Evolutionary conservation across 371 early-diverging fungal species (phyloP).

Genomic region (Zopfochytrium polystomum): DNA sequence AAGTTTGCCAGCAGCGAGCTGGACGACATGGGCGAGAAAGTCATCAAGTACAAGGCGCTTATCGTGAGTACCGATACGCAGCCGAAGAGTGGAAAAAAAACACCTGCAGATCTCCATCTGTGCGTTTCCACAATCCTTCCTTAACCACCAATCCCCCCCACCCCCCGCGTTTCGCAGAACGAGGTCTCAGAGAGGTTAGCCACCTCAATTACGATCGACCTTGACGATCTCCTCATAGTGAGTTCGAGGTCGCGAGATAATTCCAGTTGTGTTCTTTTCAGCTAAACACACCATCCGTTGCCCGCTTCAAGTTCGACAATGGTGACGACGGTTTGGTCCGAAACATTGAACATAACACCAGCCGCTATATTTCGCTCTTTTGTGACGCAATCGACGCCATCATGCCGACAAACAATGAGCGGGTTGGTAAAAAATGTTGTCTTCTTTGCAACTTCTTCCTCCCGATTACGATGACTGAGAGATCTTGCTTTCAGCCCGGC

Average conservation of each 20-base stretch:
- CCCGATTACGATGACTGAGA: too few relatives aligned
- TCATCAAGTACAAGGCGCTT: constrained; percentile 29
- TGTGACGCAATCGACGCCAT: constrained; percentile 69
- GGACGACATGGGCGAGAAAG: background rate
- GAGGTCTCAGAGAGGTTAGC: constrained; percentile 33
- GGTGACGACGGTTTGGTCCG: constrained; percentile 30
- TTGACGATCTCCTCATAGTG: background rate
- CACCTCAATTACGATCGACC: background rate
- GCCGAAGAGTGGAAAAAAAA: too few relatives aligned
- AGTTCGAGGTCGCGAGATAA: too few relatives aligned
- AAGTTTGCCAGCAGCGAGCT: constrained; percentile 19
- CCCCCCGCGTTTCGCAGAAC: constrained; percentile 39
- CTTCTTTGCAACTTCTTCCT: background rate
- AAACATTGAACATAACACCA: constrained; percentile 77
- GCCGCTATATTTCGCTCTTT: constrained; percentile 79
- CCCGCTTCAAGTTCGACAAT: constrained; percentile 25
- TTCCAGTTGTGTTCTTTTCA: too few relatives aligned
- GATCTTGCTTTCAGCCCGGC: constrained; percentile 51
- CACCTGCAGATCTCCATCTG: background rate
- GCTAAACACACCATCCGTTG: too few relatives aligned
- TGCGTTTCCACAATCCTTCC: background rate
- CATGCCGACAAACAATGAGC: constrained; percentile 59
- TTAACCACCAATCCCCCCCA: too few relatives aligned
- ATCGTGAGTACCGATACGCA: constrained; percentile 31
- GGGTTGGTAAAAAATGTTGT: constrained; percentile 20